Conservation (phyloP, 148 eudicot genomes). For the Heliamphora exappendiculata region DNA sequence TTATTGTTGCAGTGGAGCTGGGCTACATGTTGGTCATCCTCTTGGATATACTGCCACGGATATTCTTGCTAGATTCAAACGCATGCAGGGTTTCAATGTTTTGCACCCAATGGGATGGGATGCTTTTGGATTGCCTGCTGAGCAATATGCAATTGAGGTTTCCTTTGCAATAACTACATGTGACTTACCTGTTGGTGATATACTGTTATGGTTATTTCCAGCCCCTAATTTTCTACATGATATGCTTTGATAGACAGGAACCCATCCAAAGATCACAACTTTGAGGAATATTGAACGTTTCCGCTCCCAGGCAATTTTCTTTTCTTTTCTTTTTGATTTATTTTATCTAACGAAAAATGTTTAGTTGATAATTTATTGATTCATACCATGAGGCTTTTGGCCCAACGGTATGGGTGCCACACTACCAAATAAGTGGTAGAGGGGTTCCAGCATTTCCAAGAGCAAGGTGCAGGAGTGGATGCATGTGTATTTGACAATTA, state of each 20-base stretch:
- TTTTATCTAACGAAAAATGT: background rate
- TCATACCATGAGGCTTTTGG: background rate
- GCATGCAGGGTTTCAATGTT: slow-evolving; percentile 97
- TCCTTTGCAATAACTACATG: slow-evolving; percentile 11
- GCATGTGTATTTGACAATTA: too few species aligned
- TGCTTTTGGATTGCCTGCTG: slow-evolving; percentile 98
- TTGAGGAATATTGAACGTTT: slow-evolving; percentile 73
- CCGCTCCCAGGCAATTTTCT: slow-evolving; percentile 57
- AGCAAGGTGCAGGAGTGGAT: too few species aligned
- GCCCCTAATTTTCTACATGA: slow-evolving; percentile 22
- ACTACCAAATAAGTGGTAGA: too few species aligned
- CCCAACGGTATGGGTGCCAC: too few species aligned
- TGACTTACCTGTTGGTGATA: slow-evolving; percentile 9
- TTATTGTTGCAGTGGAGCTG: slow-evolving; percentile 80
- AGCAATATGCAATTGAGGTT: slow-evolving; percentile 97
- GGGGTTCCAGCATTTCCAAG: too few species aligned
- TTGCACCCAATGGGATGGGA: slow-evolving; percentile 99
- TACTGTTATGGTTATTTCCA: background rate
- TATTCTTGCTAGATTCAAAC: slow-evolving; percentile 89
- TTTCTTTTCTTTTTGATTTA: background rate
- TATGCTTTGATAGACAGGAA: slow-evolving; percentile 75
- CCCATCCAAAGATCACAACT: slow-evolving; percentile 90
- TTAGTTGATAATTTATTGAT: background rate
- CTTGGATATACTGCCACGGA: slow-evolving; percentile 99
- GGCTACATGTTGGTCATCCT: slow-evolving; percentile 98